Evolutionary conservation across 2,329 filamentous ascomycete species (phyloP), one percentile per base, ranked within the genome.

Genomic region (Penicillium vulpinum): DNA sequence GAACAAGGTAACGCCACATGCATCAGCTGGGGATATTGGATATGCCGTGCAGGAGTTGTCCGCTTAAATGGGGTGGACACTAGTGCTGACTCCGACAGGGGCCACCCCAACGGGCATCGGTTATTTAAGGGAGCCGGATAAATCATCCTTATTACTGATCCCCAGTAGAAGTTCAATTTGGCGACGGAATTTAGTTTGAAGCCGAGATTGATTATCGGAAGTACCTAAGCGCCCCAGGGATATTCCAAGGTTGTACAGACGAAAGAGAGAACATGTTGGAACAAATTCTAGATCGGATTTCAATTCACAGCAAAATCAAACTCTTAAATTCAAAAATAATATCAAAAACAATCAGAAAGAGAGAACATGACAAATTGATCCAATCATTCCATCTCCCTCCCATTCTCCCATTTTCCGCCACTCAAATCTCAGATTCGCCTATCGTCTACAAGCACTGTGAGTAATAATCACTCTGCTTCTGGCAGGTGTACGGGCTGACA

Each of bases 391-490:
- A 18, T 18, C 33, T 28, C 40, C 9, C 31, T 6, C 15, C 29
- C 26, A 28, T 33, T 35, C 15, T 24, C 15, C 22, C 16, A 36
- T 1, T 11, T 8, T 18, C n/a, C 9, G 22, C 8, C 15, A 28
- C 1, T 8, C 8, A 3, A 31, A 13, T 6, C 6, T 29, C 15
- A 18, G 10, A 9, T 15, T 5, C 33, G 21, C 18, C 28, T 26
- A 40, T 28, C 4, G 33, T 40, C 43, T 70, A 70, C 51, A 74
- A 49, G 53, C 75, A 77, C 64, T 77, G 74, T 10, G 69, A 75
- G 60, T 77, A 77, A 49, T 66, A 77, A 8, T 68, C 63, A 50
- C 71, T 74, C 57, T 64, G 51, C 22, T 60, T 60, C 16, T 67
- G 62, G 64, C 74, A 77, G 24, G 67, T 72, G 44, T 67, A 72